A percentile compares a stretch with the other conserved stretches of the same genome.
Evolutionary conservation across 148 eudicot species (phyloP).

Genomic region (Chenopodium quinoa): DNA sequence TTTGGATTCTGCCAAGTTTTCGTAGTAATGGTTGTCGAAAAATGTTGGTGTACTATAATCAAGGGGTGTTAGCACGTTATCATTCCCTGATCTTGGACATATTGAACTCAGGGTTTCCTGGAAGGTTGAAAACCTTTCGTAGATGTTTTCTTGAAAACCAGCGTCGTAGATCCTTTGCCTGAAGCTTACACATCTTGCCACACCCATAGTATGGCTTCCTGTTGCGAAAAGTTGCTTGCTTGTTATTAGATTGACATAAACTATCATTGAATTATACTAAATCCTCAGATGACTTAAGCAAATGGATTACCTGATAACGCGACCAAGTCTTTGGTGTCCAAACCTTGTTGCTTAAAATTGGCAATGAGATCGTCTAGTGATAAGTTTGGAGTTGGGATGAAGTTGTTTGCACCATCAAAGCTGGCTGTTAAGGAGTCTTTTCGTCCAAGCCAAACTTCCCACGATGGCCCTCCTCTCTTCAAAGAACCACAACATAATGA

Average conservation of each 20-base stretch:
- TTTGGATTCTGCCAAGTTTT: constrained; percentile 41
- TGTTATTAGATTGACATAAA: neutral
- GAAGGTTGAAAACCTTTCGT: constrained; percentile 32
- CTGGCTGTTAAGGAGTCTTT: constrained; percentile 67
- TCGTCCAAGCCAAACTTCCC: constrained; percentile 67
- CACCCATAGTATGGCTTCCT: constrained; percentile 74
- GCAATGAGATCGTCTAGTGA: constrained; percentile 54
- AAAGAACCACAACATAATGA: neutral
- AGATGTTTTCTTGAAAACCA: constrained; percentile 30
- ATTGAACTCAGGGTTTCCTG: constrained; percentile 33
- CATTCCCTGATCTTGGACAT: constrained; percentile 47
- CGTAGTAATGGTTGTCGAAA: constrained; percentile 64
- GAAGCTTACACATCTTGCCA: constrained; percentile 63
- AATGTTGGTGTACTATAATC: constrained; percentile 41
- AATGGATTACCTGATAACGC: constrained; percentile 61
- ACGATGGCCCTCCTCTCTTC: constrained; percentile 78
- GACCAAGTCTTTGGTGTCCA: constrained; percentile 60
- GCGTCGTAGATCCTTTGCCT: constrained; percentile 53
- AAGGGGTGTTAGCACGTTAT: constrained; percentile 36
- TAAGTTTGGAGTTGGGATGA: constrained; percentile 62
- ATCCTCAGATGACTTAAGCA: neutral
- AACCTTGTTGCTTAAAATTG: constrained; percentile 59
- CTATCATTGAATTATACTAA: neutral
- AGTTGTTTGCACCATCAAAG: constrained; percentile 57
- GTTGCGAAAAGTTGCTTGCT: neutral